Conservation (phyloP, 2,329 filamentous ascomycete genomes). For the Penicillium concentricum region DNA sequence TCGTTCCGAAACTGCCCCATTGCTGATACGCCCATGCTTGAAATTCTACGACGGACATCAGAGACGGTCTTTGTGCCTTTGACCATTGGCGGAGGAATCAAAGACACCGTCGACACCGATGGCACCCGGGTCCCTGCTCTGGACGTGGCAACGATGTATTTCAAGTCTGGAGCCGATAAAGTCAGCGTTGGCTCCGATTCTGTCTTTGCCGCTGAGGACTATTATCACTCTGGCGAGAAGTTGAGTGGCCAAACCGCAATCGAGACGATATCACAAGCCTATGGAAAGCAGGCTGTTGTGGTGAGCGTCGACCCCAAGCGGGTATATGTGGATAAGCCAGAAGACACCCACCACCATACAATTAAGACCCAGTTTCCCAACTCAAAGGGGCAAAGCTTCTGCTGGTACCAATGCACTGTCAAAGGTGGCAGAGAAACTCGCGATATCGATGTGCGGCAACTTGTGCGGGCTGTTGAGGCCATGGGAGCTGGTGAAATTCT, state of each 20-base stretch:
- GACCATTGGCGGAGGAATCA: slow-evolving; percentile 92
- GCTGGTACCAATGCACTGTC: slow-evolving; percentile 98
- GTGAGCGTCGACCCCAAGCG: slow-evolving; percentile 92
- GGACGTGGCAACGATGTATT: slow-evolving; percentile 94
- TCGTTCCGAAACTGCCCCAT: slow-evolving; percentile 94
- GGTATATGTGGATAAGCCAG: slow-evolving; percentile 72
- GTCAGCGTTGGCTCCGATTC: slow-evolving; percentile 96
- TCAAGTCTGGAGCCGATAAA: slow-evolving; percentile 95
- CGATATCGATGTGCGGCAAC: slow-evolving; percentile 87
- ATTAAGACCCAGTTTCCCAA: slow-evolving; percentile 69
- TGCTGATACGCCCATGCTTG: slow-evolving; percentile 91
- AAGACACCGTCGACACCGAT: slow-evolving; percentile 86
- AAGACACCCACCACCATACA: slow-evolving; percentile 71
- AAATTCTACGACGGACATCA: slow-evolving; percentile 81
- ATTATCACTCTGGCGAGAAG: slow-evolving; percentile 67
- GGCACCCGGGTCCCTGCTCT: slow-evolving; percentile 83
- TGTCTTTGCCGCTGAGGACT: slow-evolving; percentile 88
- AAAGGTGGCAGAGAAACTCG: slow-evolving; percentile 93
- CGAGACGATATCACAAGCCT: slow-evolving; percentile 88
- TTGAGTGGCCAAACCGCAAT: slow-evolving; percentile 84
- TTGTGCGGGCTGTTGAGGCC: slow-evolving; percentile 84
- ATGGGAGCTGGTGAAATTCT: slow-evolving; percentile 95
- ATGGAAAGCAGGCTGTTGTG: slow-evolving; percentile 95
- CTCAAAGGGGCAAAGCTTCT: slow-evolving; percentile 73
- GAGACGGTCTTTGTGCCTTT: slow-evolving; percentile 93